phyloP scores from a whole-genome alignment of 2,329 filamentous ascomycete species.

The Cucurbitaria berberidis region DNA sequence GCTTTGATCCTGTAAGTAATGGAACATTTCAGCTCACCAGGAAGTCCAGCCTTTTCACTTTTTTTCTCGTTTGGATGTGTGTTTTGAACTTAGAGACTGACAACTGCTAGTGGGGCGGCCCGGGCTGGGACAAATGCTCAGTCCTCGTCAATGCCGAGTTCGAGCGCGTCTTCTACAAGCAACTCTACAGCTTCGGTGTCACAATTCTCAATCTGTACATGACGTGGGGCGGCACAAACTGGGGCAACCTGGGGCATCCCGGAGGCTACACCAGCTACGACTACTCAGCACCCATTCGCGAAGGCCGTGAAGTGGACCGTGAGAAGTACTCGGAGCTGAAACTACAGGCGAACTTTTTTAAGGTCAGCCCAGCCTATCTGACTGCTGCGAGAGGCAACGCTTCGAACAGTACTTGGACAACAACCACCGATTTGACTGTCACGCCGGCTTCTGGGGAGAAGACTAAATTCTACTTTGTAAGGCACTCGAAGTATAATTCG shows the following conservation, averaged over 20 bases:
- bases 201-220: slow-evolving; percentile 78
- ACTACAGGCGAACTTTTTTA: slow-evolving; percentile 75
- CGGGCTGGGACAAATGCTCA: slow-evolving; percentile 71
- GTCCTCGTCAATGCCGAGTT: slow-evolving; percentile 74
- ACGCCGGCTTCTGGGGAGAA: slow-evolving; percentile 66
- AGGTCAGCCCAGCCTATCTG: slow-evolving; percentile 73
- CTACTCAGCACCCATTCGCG: slow-evolving; percentile 68
- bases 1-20: slow-evolving; percentile 64
- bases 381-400: slow-evolving; percentile 50
- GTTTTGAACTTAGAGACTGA: not conserved
- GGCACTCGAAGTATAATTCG: slow-evolving; percentile 71
- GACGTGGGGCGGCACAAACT: slow-evolving; percentile 82
- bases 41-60: too few relatives aligned
- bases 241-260: slow-evolving; percentile 71
- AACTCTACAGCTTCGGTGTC: slow-evolving; percentile 69
- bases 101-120: slow-evolving; percentile 65
- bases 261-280: slow-evolving; percentile 65
- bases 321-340: slow-evolving; percentile 85
- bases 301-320: slow-evolving; percentile 70
- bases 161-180: slow-evolving; percentile 80
- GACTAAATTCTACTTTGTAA: slow-evolving; percentile 68
- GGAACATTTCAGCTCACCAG: too few relatives aligned
- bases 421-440: slow-evolving; percentile 59
- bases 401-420: slow-evolving; percentile 39
- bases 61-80: too few relatives aligned